Evolutionary conservation across 2,329 filamentous ascomycete species (phyloP).

Genomic region (Cytospora piceae): DNA sequence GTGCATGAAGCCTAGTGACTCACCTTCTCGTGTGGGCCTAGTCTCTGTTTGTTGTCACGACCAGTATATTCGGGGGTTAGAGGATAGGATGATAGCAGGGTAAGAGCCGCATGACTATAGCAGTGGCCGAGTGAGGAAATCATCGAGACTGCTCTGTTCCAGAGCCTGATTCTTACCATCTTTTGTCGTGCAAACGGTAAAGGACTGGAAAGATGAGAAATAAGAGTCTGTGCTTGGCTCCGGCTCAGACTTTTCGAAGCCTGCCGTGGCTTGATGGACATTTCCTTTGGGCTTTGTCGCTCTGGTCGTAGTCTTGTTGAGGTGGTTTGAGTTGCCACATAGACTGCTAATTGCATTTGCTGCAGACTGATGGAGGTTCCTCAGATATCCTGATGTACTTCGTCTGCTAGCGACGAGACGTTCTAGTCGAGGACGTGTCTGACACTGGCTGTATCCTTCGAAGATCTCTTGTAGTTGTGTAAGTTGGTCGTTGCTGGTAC

Average conservation of each 20-base stretch:
- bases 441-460: background rate
- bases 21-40: no score
- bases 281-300: background rate
- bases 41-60: no score
- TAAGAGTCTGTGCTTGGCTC: no score
- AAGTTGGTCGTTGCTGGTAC: background rate
- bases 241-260: background rate
- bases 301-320: background rate
- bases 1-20: no score
- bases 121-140: background rate
- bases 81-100: no score
- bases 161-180: background rate
- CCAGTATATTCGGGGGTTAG: no score
- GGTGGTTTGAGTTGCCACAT: background rate
- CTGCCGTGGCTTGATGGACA: background rate
- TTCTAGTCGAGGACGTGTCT: background rate
- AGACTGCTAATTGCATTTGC: background rate
- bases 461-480: background rate
- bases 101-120: background rate
- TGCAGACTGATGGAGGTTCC: background rate
- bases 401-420: background rate
- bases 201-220: background rate
- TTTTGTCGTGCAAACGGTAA: background rate
- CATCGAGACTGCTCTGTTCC: background rate
- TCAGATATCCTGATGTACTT: background rate